Conservation (phyloP, 257 asterid genomes). For the Mitragyna speciosa region DNA sequence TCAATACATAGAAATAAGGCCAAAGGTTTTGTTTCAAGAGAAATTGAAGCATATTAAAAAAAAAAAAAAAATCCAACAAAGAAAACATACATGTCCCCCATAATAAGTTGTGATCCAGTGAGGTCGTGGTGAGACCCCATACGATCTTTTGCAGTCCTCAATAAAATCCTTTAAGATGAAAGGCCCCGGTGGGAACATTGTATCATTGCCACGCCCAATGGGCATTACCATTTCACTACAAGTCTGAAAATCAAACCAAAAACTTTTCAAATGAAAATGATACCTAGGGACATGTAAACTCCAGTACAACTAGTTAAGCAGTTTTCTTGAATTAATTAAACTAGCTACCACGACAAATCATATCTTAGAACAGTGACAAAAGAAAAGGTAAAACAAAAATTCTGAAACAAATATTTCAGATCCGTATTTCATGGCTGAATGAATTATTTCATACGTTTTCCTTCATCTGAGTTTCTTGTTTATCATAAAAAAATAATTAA, state of each 20-base stretch:
- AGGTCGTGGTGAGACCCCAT: slow-evolving; percentile 42
- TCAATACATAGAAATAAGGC: too few species aligned
- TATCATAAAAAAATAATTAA: too few species aligned
- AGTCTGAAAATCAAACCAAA: slow-evolving; percentile 16
- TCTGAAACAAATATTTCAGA: neutral
- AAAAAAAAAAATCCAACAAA: neutral
- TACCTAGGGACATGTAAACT: neutral
- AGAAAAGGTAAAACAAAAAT: neutral
- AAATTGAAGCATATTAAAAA: neutral
- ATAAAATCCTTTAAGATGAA: slow-evolving; percentile 21
- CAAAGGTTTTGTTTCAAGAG: neutral
- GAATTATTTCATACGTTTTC: neutral
- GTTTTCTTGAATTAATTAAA: too few species aligned
- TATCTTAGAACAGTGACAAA: neutral
- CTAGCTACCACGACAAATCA: neutral
- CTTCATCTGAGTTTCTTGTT: neutral
- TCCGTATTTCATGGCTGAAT: neutral
- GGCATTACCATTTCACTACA: slow-evolving; percentile 51
- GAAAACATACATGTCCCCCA: slow-evolving; percentile 41
- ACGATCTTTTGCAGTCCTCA: slow-evolving; percentile 16
- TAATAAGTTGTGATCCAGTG: slow-evolving; percentile 51
- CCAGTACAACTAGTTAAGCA: neutral
- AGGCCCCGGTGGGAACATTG: slow-evolving; percentile 41
- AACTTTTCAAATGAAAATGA: neutral
- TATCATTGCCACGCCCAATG: slow-evolving; percentile 32